Evolutionary conservation across 768 basidiomycete species (phyloP), one percentile per base, ranked within the genome.

Genomic region (Strobilomyces echinocephalus): DNA sequence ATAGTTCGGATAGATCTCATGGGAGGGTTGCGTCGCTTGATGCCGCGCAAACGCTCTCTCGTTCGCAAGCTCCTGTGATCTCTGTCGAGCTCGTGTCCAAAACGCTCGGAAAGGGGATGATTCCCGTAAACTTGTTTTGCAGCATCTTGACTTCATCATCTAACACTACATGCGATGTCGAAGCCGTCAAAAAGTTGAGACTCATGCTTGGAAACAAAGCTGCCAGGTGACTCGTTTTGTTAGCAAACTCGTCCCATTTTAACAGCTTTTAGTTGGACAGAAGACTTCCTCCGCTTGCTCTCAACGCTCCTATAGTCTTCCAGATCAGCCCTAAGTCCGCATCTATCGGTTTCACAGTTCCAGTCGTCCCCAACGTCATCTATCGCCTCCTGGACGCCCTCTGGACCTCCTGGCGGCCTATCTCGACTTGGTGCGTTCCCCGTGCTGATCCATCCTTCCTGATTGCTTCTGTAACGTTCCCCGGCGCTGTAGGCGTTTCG

Each of bases 141-240:
- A 83, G 78, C 54, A 74, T 88, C 49, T 73, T 95, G 15, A 76
- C 79, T 2, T 76, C 80, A 3, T 81, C 83, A 24, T 88, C 84
- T 12, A 91, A 84, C 57, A 81, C 80, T 5, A 71, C 79, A n/a
- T 76, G 97, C 38, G 91, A 94, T n/a, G 74, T 95, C 0, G 92
- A 89, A 57, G 76, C 82, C 33, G 77, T 95, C 41, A 97, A 97
- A 72, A 95, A 93, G 69, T 68, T 99, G 53, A 75, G 93, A 54
- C 73, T 97, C 55, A 68, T 97, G 60, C 74, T 99, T 21, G 75
- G 97, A 52, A 97, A 97, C 60, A 97, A 98, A 70, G 79, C 85
- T n/a, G 92, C 95, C 1, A 81, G 77, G 90, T 93, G 69, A 55
- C 74, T 18, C 40, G 4, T 31, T 33, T 55, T 20, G 24, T 20